Base-by-base conservation (phyloP, 129 eudicot species). In the Arctium minus region DNA sequence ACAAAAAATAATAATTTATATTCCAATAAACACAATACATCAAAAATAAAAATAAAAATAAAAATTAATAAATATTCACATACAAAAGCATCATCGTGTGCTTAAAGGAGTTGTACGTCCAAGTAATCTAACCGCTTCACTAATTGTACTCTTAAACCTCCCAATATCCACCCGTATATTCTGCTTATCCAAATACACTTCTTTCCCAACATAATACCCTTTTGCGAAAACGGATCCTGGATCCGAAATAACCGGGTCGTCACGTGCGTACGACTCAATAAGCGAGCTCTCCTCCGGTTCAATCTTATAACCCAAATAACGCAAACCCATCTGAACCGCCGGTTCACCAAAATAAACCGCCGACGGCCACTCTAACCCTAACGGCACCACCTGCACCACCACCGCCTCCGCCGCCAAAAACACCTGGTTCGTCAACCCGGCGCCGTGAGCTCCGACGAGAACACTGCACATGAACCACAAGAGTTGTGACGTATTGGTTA, bases 361-460 rank as follows among this genome's bases (percentile, higher is more conserved):
- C 0, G 93, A 81, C 0, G 89, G 79, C 93, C 93, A 92, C 40
- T 88, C 89, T 0, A 88, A 69, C 31, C 90, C 95, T 32, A 90
- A 42, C 13, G 89, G 88, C 73, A 85, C 97, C 81, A 88, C 86
- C 30, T 86, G 90, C 53, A 88, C 84, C 88, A 89, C 80, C n/a
- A 92, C 97, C 33, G 91, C 87, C 3, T 91, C 95, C 22, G 82
- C 17, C 0, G 91, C 91, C 85, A 94, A 60, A 82, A 92, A 94
- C 72, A 90, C 48, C 9, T 13, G 71, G 73, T 90, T 86, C 6
- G 94, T 88, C 1, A 88, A 67, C 36, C 97, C 98, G 22, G 98
- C 97, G 0, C 98, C 97, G 83, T 90, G 98, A 17, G 88, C 90
- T 60, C 95, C 97, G 27, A 94, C 89, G 77, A 94, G 30, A 1